Evolutionary conservation across 208 protist genomes (phyloP), one percentile per base, ranked within the genome.

Genomic region (Crithidia brevicula): DNA sequence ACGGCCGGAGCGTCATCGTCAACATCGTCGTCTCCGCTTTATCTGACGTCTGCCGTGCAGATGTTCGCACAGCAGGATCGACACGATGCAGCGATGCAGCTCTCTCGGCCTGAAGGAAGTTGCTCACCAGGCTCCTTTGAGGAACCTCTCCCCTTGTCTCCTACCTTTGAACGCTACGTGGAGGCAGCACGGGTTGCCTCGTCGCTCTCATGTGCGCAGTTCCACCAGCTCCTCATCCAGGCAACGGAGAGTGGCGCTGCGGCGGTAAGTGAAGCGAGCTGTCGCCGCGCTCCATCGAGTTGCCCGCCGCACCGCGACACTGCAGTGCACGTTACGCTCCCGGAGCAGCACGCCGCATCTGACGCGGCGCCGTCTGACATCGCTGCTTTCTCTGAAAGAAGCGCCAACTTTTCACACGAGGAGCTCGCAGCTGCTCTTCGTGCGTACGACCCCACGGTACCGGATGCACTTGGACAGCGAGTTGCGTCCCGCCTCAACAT

Each of bases 361-460:
- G n/a, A n/a, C n/a, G n/a, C n/a, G n/a, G n/a, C n/a, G n/a, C n/a
- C n/a, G n/a, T n/a, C n/a, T n/a, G n/a, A n/a, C n/a, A n/a, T n/a
- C n/a, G n/a, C n/a, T n/a, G n/a, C 40, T 34, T 9, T 46, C 18
- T 43, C 23, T 0, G 11, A 13, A 1, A 31, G 16, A 15, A 22
- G 18, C 13, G 30, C 34, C 20, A 30, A 57, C 4, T 13, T 46
- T 8, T 20, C 20, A 16, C 22, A 30, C n/a, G 47, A 59, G 5
- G 34, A 34, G 1, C 50, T 79, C 10, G n/a, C 34, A 8, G 66
- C 65, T 2, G 79, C 79, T 8, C 27, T 75, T 18, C 57, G 51
- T 11, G 49, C 40, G n/a, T 86, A 84, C 73, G 77, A 80, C 34
- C 80, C 83, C 9, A 79, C 80, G n/a, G 36, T 89, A 4, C 30